phyloP scores from a whole-genome alignment of 257 asterid genomes.

The Verbena officinalis region DNA sequence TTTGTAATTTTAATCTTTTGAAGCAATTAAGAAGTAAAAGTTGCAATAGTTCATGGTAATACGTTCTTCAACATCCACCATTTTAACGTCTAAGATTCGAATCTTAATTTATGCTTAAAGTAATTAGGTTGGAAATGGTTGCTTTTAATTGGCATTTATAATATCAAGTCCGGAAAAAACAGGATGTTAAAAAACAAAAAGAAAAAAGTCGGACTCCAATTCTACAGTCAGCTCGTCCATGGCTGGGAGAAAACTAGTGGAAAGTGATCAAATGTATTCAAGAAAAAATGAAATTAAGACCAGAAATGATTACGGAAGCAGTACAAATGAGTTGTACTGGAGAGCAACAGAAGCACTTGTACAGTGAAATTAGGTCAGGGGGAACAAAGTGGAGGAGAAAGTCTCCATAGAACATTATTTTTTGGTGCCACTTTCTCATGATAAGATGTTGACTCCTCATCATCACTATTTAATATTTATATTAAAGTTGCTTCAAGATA shows the following conservation, averaged over 20 bases:
- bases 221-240: too few species aligned
- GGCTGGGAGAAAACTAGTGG: neutral
- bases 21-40: too few species aligned
- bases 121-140: too few species aligned
- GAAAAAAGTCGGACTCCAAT: too few species aligned
- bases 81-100: too few species aligned
- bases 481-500: constrained; percentile 6
- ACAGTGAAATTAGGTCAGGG: constrained; percentile 48
- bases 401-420: constrained; percentile 35
- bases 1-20: too few species aligned
- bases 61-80: too few species aligned
- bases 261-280: neutral
- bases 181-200: too few species aligned
- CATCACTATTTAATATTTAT: neutral
- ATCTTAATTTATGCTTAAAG: too few species aligned
- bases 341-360: constrained; percentile 30
- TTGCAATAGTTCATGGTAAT: too few species aligned
- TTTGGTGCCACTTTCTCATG: constrained; percentile 19
- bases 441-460: constrained; percentile 23
- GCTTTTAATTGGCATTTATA: too few species aligned
- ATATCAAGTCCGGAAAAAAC: too few species aligned
- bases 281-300: neutral
- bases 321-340: constrained; percentile 41
- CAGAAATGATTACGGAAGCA: constrained; percentile 5
- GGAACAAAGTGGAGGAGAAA: constrained; percentile 22